Percentiles rank a stretch among this genome's conserved stretches.
Conservation (phyloP, 1,284 basidiomycete species). For the Cutaneotrichosporon sp. region DNA sequence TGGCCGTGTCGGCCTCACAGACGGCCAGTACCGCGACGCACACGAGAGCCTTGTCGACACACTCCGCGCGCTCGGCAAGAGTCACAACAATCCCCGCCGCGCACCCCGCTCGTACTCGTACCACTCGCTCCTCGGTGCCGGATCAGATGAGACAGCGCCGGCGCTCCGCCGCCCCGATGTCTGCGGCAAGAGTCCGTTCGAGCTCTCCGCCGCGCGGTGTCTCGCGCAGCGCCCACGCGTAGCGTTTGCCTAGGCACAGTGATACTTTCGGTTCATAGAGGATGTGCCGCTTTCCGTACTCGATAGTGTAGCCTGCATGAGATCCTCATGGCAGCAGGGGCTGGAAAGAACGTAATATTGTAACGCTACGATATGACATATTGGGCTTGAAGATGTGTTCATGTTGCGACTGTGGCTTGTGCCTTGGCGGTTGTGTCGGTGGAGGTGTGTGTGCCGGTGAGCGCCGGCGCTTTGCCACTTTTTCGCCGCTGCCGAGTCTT, state of each 20-base stretch:
- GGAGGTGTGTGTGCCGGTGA: not conserved
- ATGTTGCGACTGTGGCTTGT: no score
- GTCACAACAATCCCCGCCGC: not conserved
- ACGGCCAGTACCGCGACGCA: constrained; percentile 39
- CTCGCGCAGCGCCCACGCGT: constrained; percentile 32
- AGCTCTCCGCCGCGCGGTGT: constrained; percentile 37
- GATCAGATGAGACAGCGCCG: constrained; percentile 1
- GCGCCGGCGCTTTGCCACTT: not conserved
- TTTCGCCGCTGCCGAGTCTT: not conserved
- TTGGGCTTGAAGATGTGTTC: not conserved
- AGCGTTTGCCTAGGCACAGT: not conserved
- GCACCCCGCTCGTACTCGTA: constrained; percentile 4
- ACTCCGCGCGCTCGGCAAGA: constrained; percentile 23
- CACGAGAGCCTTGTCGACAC: constrained; percentile 38
- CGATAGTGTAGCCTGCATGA: not conserved
- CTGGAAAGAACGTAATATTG: no score
- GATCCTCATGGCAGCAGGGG: no score
- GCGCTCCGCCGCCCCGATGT: not conserved
- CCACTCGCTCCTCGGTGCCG: constrained; percentile 4
- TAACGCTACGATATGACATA: not conserved
- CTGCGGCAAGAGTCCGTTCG: constrained; percentile 37
- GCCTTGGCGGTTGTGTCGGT: not conserved
- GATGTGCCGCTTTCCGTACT: no score
- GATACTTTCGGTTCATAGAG: no score
- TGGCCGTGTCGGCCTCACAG: constrained; percentile 27